Percentiles rank a stretch among this genome's conserved stretches.
phyloP scores from a whole-genome alignment of 768 basidiomycete species.

The Hericium erinaceus region DNA sequence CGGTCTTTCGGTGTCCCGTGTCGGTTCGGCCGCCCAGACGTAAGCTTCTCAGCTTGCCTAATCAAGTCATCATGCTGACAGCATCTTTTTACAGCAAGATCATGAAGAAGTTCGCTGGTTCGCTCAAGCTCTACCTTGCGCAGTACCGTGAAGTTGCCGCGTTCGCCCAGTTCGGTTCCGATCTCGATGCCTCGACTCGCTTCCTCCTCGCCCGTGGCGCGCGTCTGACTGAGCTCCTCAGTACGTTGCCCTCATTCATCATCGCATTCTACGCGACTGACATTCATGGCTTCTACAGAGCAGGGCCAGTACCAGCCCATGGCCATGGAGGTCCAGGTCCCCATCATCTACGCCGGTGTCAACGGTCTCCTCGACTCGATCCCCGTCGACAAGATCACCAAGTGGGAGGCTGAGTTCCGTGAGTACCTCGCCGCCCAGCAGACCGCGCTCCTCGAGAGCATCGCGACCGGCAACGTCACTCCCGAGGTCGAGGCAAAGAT shows the following conservation, averaged over 20 bases:
- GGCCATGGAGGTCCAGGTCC: constrained; percentile 93
- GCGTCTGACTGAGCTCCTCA: constrained; percentile 93
- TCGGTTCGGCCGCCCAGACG: constrained; percentile 99
- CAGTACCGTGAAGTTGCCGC: constrained; percentile 99
- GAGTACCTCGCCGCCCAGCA: constrained; percentile 74
- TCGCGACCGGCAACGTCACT: constrained; percentile 74
- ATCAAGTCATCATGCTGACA: background rate
- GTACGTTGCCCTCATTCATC: background rate
- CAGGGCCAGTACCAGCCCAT: constrained; percentile 98
- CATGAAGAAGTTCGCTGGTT: constrained; percentile 99
- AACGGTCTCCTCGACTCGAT: constrained; percentile 98
- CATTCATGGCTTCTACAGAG: constrained; percentile 24
- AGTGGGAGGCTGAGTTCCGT: constrained; percentile 92
- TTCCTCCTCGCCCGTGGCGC: constrained; percentile 98
- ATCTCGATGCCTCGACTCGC: constrained; percentile 98
- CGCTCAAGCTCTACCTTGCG: constrained; percentile 97
- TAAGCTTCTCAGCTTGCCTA: constrained; percentile 32
- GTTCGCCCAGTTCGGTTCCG: constrained; percentile 99
- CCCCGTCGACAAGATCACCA: constrained; percentile 88
- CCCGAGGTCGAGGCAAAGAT: constrained; percentile 89
- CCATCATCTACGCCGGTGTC: constrained; percentile 98
- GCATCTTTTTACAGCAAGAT: constrained; percentile 54
- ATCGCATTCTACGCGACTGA: background rate
- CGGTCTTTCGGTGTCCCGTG: constrained; percentile 99
- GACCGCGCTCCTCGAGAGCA: constrained; percentile 70